Evolutionary conservation across 2,329 filamentous ascomycete species (phyloP).

Genomic region (Verticillium tricorpus): DNA sequence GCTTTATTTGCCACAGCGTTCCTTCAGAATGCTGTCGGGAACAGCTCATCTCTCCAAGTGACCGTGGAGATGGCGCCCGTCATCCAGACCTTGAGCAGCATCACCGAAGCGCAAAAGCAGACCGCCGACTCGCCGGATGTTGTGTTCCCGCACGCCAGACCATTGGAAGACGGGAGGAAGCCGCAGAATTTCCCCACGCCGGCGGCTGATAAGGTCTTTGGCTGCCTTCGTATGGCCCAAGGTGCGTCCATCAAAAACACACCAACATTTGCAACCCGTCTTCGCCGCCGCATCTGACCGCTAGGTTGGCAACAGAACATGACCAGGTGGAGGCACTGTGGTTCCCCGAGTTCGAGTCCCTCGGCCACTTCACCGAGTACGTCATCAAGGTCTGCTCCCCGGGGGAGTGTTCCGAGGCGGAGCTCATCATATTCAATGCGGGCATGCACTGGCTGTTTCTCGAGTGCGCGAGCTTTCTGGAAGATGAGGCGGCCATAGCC

Average conservation of each 20-base stretch:
- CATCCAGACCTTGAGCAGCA: slow-evolving; percentile 7
- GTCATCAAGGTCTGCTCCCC: slow-evolving; percentile 17
- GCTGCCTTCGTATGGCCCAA: slow-evolving; percentile 11
- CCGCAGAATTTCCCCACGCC: slow-evolving; percentile 9
- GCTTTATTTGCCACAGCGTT: slow-evolving; percentile 15
- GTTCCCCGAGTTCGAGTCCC: slow-evolving; percentile 2
- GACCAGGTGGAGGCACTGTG: slow-evolving; percentile 2
- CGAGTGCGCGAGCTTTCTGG: slow-evolving; percentile 7
- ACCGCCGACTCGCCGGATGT: slow-evolving; percentile 5
- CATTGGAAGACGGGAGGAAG: slow-evolving; percentile 5
- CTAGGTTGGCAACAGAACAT: background rate
- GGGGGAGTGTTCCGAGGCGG: slow-evolving; percentile 10
- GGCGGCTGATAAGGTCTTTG: slow-evolving; percentile 9
- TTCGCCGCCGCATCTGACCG: no score
- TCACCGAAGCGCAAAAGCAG: background rate
- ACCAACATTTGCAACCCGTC: no score
- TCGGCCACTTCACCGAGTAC: slow-evolving; percentile 13
- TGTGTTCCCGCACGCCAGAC: slow-evolving; percentile 9
- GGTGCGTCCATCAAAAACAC: slow-evolving; percentile 1
- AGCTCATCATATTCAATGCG: slow-evolving; percentile 15
- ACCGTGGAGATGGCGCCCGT: slow-evolving; percentile 4
- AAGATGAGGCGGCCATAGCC: slow-evolving; percentile 3
- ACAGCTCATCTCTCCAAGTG: slow-evolving; percentile 3
- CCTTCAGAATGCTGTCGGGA: slow-evolving; percentile 15
- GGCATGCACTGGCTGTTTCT: slow-evolving; percentile 17